A percentile compares a stretch with the other conserved stretches of the same genome.
phyloP scores from a whole-genome alignment of 2,329 filamentous ascomycete species.

The Penicillium sp. region DNA sequence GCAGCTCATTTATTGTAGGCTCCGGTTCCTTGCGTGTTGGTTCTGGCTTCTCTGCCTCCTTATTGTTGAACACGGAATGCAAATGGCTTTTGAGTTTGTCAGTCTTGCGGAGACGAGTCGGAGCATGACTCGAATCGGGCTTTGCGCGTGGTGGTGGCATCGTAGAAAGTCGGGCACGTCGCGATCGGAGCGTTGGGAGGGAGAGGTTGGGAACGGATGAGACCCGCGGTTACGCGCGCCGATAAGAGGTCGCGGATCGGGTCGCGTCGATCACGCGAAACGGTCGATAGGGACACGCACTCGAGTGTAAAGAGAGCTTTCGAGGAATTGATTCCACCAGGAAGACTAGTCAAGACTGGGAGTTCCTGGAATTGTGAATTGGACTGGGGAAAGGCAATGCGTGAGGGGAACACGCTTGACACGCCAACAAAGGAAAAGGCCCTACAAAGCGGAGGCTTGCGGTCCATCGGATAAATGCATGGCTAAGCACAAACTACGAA shows the following conservation, averaged over 20 bases:
- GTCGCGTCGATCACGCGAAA: constrained; percentile 1
- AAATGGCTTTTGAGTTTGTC: constrained; percentile 28
- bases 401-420: constrained; percentile 35
- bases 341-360: background rate
- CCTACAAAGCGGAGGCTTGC: constrained; percentile 18
- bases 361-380: constrained; percentile 6
- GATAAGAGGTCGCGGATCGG: constrained; percentile 12
- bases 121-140: constrained; percentile 38
- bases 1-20: background rate
- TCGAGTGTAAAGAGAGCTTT: background rate
- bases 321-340: background rate
- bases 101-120: constrained; percentile 30
- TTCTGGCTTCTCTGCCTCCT: constrained; percentile 5
- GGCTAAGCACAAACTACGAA: background rate
- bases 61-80: constrained; percentile 36
- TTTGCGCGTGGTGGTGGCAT: constrained; percentile 30
- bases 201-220: constrained; percentile 5
- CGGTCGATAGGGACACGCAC: background rate
- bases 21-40: constrained; percentile 1
- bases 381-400: constrained; percentile 3
- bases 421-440: constrained; percentile 22
- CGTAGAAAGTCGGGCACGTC: constrained; percentile 6
- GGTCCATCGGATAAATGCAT: background rate
- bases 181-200: constrained; percentile 2
- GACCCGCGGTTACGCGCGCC: background rate